A percentile compares a stretch with the other conserved stretches of the same genome.
These are phyloP conservation scores for Fallopia convolvulus DNA, from an alignment of 148 eudicot species.

Conservation along the genomic window DNA sequence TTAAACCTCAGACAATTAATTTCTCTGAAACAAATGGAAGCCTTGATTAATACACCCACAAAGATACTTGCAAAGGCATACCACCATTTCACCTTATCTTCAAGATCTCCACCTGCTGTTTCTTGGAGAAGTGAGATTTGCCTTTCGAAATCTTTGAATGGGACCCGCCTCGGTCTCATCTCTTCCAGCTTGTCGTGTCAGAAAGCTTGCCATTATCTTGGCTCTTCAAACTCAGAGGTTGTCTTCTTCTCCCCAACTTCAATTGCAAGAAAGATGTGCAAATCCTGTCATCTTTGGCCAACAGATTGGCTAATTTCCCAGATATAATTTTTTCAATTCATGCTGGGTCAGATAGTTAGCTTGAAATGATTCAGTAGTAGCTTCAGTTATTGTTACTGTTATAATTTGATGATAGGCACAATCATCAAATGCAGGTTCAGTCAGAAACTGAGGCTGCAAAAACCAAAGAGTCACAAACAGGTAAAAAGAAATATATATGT, in stretches of 20 bases:
- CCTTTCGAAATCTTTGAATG: background rate
- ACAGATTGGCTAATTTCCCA: too few species aligned
- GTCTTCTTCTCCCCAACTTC: background rate
- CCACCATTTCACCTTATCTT: background rate
- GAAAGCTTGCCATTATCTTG: background rate
- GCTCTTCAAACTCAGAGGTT: background rate
- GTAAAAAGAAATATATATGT: background rate
- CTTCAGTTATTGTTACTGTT: background rate
- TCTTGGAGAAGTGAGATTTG: background rate
- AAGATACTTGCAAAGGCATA: background rate
- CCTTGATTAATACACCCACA: background rate
- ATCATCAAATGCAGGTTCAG: background rate
- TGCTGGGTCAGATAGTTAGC: background rate
- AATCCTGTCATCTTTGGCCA: too few species aligned
- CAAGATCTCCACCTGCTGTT: background rate
- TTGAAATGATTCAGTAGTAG: background rate
- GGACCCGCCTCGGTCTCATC: background rate
- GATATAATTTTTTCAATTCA: background rate
- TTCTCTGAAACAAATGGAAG: background rate
- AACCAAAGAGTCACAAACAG: background rate
- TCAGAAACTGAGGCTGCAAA: background rate
- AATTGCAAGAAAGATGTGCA: background rate
- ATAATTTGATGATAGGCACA: background rate
- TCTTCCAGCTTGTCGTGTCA: background rate
- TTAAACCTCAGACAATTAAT: background rate